Base-by-base conservation (phyloP, 257 asterid species). In the Solanum neorickii region DNA sequence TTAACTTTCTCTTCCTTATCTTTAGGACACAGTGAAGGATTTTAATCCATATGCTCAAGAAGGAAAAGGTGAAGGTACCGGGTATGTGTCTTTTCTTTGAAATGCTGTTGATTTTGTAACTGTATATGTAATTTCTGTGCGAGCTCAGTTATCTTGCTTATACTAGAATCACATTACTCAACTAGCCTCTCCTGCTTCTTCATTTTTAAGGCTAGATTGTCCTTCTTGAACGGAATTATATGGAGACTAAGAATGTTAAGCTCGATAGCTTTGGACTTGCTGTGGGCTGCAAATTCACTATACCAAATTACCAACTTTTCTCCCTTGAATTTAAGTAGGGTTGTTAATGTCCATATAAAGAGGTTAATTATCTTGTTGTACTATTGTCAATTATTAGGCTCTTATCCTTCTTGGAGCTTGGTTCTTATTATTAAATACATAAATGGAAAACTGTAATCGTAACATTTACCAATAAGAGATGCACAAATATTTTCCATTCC, bases 51-150 rank as follows among this genome's bases (percentile, higher is more conserved):
- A 90, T 37, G 97, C 96, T 44, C 88, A 80, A 7, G 95, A 93
- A 88, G 98, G 94, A 78, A 49, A 66, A 3, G 98, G 97, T 31
- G 97, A 96, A 84, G 99, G 99, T 49, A 97, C 98, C 16, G 99
- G 99, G 99, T 97, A 94, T 59, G 98, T 88, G 31, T 89, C 80
- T 46, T 47, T 82, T 85, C 87, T 86, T 35, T 56, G 72, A 46
- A 82, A 82, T 46, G 85, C 69, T 82, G 70, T 82, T 49, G 31
- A 3, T 82, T n/a, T 29, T 80, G 25, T 47, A 18, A 80, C 44
- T 29, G 42, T 20, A 80, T 10, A 10, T 47, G 6, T 20, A 37
- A 37, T 37, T 37, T 73, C 49, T 35, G 21, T 46, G 66, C 1
- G 62, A 47, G 85, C 15, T 80, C 66, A 46, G 15, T 1, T 15